phyloP scores from a whole-genome alignment of 176 grass and related monocot species.

The Miscanthus lutarioriparius region DNA sequence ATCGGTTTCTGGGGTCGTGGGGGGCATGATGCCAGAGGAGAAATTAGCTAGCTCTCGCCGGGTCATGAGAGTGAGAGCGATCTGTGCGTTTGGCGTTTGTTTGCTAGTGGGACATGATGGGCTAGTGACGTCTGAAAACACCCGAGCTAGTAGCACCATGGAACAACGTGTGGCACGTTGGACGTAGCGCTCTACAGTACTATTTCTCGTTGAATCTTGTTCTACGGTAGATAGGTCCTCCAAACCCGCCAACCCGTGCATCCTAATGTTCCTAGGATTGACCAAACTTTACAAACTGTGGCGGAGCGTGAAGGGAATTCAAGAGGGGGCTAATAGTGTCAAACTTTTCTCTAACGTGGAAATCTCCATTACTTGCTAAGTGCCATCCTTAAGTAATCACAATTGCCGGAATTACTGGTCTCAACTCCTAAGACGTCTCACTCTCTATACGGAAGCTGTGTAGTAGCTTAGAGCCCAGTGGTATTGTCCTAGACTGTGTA shows the following conservation, averaged over 20 bases:
- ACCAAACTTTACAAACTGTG: too few species aligned
- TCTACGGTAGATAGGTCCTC: neutral
- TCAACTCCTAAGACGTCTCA: too few species aligned
- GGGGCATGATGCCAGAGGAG: neutral
- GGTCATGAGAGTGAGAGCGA: conserved; percentile 10
- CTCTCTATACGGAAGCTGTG: too few species aligned
- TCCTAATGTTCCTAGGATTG: neutral
- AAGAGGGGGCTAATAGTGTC: too few species aligned
- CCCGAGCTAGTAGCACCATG: neutral
- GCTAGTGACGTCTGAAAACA: neutral
- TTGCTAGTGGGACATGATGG: neutral
- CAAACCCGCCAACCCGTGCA: neutral
- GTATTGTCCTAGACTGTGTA: too few species aligned
- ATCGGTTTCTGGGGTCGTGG: neutral
- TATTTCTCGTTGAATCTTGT: neutral
- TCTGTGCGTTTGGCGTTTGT: neutral
- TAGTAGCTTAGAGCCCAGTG: too few species aligned
- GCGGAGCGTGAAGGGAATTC: too few species aligned
- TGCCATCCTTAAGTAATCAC: too few species aligned
- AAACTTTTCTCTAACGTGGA: too few species aligned
- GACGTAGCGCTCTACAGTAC: neutral
- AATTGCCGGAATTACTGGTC: too few species aligned
- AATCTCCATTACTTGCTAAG: too few species aligned
- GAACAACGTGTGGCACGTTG: conserved; percentile 7
- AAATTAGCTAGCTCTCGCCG: neutral